Conservation (phyloP, 768 basidiomycete genomes). For the Mycena belliarum region DNA sequence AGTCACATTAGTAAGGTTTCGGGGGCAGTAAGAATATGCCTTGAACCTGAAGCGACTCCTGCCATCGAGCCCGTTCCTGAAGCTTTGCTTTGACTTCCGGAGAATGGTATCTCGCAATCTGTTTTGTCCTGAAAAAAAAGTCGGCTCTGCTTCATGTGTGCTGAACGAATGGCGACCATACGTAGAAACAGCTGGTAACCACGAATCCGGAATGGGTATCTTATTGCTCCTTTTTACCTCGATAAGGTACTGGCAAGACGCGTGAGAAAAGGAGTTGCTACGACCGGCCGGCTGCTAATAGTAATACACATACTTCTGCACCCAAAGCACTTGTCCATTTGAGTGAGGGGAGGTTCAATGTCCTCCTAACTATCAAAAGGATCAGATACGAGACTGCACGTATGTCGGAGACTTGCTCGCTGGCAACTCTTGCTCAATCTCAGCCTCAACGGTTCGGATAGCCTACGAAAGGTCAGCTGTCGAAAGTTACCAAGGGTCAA, state of each 20-base stretch:
- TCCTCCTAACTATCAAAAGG: conserved; percentile 60
- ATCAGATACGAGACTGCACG: not conserved
- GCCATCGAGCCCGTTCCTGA: conserved; percentile 71
- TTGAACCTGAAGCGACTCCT: conserved; percentile 64
- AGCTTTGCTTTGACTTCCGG: conserved; percentile 63
- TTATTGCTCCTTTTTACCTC: conserved; percentile 67
- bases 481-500: not conserved
- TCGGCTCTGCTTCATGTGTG: too few relatives aligned
- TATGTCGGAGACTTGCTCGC: conserved; percentile 42
- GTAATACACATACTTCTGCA: conserved; percentile 58
- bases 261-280: not conserved
- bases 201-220: conserved; percentile 52
- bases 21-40: not conserved
- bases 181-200: conserved; percentile 67
- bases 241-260: conserved; percentile 62
- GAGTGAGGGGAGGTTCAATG: conserved; percentile 70
- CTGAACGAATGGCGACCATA: conserved; percentile 26
- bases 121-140: conserved; percentile 61
- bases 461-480: conserved; percentile 42
- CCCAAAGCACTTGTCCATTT: conserved; percentile 66
- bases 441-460: conserved; percentile 65
- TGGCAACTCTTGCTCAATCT: conserved; percentile 74
- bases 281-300: too few relatives aligned
- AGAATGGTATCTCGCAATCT: conserved; percentile 71
- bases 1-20: not conserved